Base-by-base conservation (phyloP, 73 alveolate species). In the Symbiodinium pilosum region DNA sequence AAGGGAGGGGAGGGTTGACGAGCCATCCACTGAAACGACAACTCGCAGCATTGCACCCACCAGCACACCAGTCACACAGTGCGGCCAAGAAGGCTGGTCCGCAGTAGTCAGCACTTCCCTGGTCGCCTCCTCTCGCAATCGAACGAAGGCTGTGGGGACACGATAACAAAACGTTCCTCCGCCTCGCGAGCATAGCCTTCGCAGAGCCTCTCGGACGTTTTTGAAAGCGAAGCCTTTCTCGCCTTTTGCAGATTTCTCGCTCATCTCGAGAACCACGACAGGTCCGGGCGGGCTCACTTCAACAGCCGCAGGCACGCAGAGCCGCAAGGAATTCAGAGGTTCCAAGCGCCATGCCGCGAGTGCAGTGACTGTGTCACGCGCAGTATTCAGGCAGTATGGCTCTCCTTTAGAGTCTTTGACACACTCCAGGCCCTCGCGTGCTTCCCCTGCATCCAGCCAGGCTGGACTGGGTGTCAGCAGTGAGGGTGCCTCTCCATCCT, bases 261-360 rank as follows among this genome's bases (percentile, higher is more conserved):
- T 43, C 26, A 91, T 32, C 71, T 69, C 97, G 4, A 42, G 39
- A 38, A 91, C 89, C 41, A 47, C 44, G 1, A 68, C 81, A 30
- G 97, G 77, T 4, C 87, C 87, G n/a, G 97, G 97, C 52, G 87
- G 59, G 59, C 40, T 83, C 44, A 91, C 47, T 42, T 91, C 97
- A 51, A 91, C 75, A 1, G 97, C 97, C 24, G 97, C 97, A 24
- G 97, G 97, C 54, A 91, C 97, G 41, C 97, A 91, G 24, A 91
- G 97, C 88, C 97, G 71, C 97, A 91, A 41, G 32, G 36, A 64
- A 30, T 69, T 69, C 73, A 91, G 81, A 12, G 97, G 89, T 54
- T 91, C 97, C 81, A 91, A 69, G 18, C 97, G 97, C 97, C 97
- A 91, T 5, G 97, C 97, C 1, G 97, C 97, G 20, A 87, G 86